A percentile compares a stretch with the other conserved stretches of the same genome.
phyloP scores from a whole-genome alignment of 129 eudicot genomes.

The Heracleum sosnowskyi region DNA sequence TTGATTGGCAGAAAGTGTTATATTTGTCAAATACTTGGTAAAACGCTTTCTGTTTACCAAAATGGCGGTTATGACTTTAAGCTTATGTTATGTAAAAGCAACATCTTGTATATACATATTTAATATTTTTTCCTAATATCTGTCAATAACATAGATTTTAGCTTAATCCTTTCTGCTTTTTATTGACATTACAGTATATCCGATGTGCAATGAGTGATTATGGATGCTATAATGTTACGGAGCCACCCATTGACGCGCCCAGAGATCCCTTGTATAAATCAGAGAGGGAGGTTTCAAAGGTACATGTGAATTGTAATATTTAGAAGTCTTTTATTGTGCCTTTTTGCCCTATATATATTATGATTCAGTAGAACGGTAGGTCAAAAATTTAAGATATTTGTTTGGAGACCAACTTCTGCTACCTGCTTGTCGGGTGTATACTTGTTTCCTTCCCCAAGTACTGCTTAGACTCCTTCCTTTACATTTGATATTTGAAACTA shows the following conservation, averaged over 20 bases:
- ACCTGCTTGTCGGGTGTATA: neutral
- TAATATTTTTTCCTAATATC: neutral
- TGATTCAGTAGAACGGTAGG: too few species aligned
- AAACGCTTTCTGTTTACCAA: neutral
- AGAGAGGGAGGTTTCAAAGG: slow-evolving; percentile 82
- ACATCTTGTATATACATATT: neutral
- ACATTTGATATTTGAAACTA: neutral
- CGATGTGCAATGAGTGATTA: slow-evolving; percentile 90
- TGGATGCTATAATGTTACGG: slow-evolving; percentile 81
- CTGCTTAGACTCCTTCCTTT: neutral
- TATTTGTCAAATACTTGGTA: neutral
- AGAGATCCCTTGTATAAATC: slow-evolving; percentile 96
- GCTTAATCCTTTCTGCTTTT: slow-evolving; percentile 6
- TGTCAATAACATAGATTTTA: neutral
- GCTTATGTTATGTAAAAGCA: neutral
- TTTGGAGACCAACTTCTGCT: neutral
- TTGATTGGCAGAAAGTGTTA: neutral
- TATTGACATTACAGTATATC: slow-evolving; percentile 61
- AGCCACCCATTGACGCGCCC: slow-evolving; percentile 97
- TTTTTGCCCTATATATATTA: neutral
- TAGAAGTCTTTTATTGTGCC: neutral
- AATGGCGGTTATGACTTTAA: neutral
- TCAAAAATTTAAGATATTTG: neutral
- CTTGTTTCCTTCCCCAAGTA: neutral
- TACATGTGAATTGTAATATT: slow-evolving; percentile 7